These are phyloP conservation scores for Bolboschoenus planiculmis DNA, from an alignment of 176 grass and related monocot genomes.

Conservation along the genomic window DNA sequence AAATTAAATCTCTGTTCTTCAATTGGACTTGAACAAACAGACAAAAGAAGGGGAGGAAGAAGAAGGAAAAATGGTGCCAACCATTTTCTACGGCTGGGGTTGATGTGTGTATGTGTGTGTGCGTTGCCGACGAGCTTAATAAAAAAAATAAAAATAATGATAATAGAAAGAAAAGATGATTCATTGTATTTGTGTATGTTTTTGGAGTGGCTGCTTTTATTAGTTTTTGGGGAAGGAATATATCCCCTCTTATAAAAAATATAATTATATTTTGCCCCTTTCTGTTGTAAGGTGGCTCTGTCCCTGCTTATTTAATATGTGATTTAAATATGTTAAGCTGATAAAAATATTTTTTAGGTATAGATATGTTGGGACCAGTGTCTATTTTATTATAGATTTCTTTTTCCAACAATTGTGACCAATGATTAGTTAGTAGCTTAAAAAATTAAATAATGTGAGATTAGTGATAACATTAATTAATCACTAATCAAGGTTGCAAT, in stretches of 20 bases:
- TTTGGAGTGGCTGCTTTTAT: no score
- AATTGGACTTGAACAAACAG: not conserved
- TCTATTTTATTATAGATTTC: not conserved
- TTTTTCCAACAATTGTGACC: not conserved
- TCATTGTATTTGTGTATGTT: no score
- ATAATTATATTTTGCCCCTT: no score
- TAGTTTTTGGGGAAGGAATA: not conserved
- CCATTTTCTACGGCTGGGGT: not conserved
- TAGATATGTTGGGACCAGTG: not conserved
- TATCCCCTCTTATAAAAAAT: no score
- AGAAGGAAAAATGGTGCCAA: not conserved
- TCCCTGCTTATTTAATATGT: not conserved
- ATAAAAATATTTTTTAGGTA: no score
- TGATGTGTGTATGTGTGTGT: not conserved
- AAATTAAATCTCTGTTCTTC: not conserved
- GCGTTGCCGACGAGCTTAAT: not conserved
- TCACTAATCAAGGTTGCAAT: no score
- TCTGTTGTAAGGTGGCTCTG: no score
- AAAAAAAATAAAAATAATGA: not conserved
- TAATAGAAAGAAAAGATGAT: no score
- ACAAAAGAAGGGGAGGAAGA: not conserved
- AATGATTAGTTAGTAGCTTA: not conserved
- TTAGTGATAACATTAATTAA: no score
- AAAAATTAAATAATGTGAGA: not conserved
- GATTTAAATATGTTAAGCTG: not conserved